A percentile compares a stretch with the other conserved stretches of the same genome.
Conservation (phyloP, 495 filamentous ascomycete genomes). For the Mytilinidion resinicola region DNA sequence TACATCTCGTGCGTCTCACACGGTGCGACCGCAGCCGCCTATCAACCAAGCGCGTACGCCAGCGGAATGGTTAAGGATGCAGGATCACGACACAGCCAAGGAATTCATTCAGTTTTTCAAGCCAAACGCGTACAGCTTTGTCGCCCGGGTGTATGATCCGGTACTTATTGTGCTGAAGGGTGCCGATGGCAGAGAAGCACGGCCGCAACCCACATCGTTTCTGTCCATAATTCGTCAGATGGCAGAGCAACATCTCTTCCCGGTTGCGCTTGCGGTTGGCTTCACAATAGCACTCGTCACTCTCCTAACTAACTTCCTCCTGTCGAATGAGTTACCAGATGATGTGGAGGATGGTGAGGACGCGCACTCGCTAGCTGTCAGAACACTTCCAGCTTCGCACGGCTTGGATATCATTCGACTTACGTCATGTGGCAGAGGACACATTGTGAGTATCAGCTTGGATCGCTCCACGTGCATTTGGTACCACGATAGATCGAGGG, state of each 20-base stretch:
- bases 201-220: conserved; percentile 37
- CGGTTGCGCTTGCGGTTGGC: conserved; percentile 49
- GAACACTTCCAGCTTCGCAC: conserved; percentile 54
- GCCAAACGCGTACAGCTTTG: conserved; percentile 56
- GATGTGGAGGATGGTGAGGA: conserved; percentile 38
- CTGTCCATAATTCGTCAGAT: conserved; percentile 52
- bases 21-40: conserved; percentile 28
- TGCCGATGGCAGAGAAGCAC: conserved; percentile 47
- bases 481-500: conserved; percentile 37
- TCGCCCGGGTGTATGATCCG: conserved; percentile 62
- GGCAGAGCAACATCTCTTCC: conserved; percentile 49
- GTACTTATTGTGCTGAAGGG: conserved; percentile 60
- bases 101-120: conserved; percentile 65
- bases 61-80: conserved; percentile 62
- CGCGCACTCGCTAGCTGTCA: conserved; percentile 48
- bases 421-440: conserved; percentile 48
- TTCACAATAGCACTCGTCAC: conserved; percentile 51
- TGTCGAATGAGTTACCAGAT: conserved; percentile 46
- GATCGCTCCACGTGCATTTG: conserved; percentile 58
- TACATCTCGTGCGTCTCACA: conserved; percentile 14
- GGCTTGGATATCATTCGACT: conserved; percentile 58
- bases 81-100: conserved; percentile 65
- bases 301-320: conserved; percentile 59
- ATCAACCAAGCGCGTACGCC: conserved; percentile 64
- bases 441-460: conserved; percentile 59